A percentile compares a stretch with the other conserved stretches of the same genome.
These are phyloP conservation scores for Lotus japonicus DNA, from an alignment of 306 rosid genomes.

Conservation along the genomic window DNA sequence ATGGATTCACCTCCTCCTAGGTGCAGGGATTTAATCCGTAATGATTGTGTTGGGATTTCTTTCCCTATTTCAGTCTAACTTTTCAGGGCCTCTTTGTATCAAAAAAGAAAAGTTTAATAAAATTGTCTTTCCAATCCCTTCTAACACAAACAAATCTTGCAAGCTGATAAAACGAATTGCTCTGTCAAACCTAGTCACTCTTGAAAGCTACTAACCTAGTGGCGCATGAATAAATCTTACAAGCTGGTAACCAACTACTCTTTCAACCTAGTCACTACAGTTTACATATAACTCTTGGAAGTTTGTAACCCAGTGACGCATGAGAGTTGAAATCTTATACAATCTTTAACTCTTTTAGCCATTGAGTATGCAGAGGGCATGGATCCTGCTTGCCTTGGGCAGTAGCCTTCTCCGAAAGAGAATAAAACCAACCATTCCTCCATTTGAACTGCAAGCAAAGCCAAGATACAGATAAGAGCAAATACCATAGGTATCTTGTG, in stretches of 20 bases:
- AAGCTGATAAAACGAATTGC: no score
- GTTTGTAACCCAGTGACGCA: not conserved
- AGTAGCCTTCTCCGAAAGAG: conserved; percentile 58
- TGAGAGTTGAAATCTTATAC: conserved; percentile 30
- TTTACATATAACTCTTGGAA: not conserved
- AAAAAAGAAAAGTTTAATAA: no score
- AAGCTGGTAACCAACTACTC: not conserved
- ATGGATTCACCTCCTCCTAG: no score
- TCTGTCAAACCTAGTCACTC: no score
- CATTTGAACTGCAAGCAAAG: conserved; percentile 70
- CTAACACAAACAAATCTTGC: no score
- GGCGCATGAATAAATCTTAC: not conserved
- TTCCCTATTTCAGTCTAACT: no score
- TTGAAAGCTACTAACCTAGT: no score
- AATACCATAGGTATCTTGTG: not conserved
- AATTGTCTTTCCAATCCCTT: no score
- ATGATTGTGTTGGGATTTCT: no score
- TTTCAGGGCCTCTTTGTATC: no score
- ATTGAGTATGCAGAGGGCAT: conserved; percentile 70
- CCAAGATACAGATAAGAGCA: conserved; percentile 9
- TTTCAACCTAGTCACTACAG: not conserved
- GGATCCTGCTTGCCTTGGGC: conserved; percentile 81
- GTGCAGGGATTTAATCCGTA: no score
- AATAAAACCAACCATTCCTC: conserved; percentile 95
- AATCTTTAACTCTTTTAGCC: conserved; percentile 73